Percentiles rank a stretch among this genome's conserved stretches.
Evolutionary conservation across 805 yeast genomes (phyloP).

Genomic region (Kluyveromyces nonfermentans): DNA sequence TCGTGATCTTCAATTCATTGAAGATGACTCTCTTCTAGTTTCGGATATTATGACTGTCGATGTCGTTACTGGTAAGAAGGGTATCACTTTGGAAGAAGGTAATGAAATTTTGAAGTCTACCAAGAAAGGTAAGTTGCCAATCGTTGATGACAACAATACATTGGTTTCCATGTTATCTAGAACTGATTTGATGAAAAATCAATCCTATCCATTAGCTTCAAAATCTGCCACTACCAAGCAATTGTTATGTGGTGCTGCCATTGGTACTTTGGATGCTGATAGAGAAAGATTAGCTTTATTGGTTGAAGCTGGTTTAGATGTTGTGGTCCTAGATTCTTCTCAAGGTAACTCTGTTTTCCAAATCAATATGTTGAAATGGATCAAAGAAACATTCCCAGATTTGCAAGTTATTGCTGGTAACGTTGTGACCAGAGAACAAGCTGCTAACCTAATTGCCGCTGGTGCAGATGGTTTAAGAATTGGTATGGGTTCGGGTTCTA

Average conservation of each 20-base stretch:
- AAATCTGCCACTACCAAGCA: conserved; percentile 90
- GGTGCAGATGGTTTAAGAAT: conserved; percentile 98
- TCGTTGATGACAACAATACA: conserved; percentile 67
- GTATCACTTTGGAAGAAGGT: conserved; percentile 77
- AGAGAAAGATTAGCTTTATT: conserved; percentile 72
- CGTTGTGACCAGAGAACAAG: conserved; percentile 98
- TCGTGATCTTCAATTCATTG: conserved; percentile 94
- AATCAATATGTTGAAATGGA: conserved; percentile 85
- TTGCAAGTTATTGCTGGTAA: conserved; percentile 94
- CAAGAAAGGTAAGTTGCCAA: conserved; percentile 96
- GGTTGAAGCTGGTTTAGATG: conserved; percentile 95
- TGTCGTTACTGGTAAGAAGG: conserved; percentile 71
- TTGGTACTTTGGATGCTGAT: conserved; percentile 90
- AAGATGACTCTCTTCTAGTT: conserved; percentile 51
- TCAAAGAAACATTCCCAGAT: conserved; percentile 68
- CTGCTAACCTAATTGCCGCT: conserved; percentile 86
- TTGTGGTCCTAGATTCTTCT: conserved; percentile 89
- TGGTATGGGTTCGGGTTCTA: conserved; percentile 99
- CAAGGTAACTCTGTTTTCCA: conserved; percentile 97
- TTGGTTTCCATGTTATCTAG: conserved; percentile 84
- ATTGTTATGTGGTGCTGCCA: conserved; percentile 96
- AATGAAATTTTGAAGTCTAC: conserved; percentile 84
- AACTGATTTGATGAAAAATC: conserved; percentile 95
- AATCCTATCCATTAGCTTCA: conserved; percentile 87
- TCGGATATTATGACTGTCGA: conserved; percentile 85